Percentiles rank a stretch among this genome's conserved stretches.
These are phyloP conservation scores for Aspergillus bertholletiae DNA, from an alignment of 495 filamentous ascomycete species.

Conservation along the genomic window DNA sequence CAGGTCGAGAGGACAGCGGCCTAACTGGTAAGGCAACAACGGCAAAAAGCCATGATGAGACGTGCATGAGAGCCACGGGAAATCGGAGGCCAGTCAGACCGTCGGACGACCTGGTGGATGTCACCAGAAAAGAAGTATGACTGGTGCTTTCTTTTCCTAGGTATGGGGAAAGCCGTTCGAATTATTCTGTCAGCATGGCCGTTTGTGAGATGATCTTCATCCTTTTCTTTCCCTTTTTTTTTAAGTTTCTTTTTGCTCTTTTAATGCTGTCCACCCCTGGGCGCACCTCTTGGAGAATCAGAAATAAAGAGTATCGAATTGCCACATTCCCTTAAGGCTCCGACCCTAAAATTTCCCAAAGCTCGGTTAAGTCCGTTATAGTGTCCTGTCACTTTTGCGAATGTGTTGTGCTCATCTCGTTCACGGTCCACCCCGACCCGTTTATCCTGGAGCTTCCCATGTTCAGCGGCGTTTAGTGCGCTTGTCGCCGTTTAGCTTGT, in stretches of 20 bases:
- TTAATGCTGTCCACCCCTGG: too few relatives aligned
- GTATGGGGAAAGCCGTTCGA: slow-evolving; percentile 13
- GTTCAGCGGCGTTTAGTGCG: slow-evolving; percentile 37
- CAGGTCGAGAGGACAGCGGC: background rate
- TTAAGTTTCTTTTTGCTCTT: too few relatives aligned
- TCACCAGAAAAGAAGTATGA: slow-evolving; percentile 17
- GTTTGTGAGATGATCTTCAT: slow-evolving; percentile 1
- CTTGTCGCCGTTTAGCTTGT: slow-evolving; percentile 24
- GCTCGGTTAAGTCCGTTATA: background rate
- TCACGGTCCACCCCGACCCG: slow-evolving; percentile 11
- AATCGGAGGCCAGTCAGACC: too few relatives aligned
- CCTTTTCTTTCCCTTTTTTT: too few relatives aligned
- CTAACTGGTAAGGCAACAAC: slow-evolving; percentile 17
- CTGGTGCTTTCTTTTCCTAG: slow-evolving; percentile 12
- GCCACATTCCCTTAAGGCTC: too few relatives aligned
- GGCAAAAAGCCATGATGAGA: slow-evolving; percentile 11
- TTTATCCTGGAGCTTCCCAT: slow-evolving; percentile 10
- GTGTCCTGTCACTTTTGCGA: slow-evolving; percentile 3
- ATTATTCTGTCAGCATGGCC: slow-evolving; percentile 17
- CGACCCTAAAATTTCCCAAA: background rate
- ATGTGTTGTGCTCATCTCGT: slow-evolving; percentile 1
- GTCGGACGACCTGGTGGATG: too few relatives aligned
- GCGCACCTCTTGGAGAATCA: too few relatives aligned
- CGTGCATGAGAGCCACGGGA: slow-evolving; percentile 10
- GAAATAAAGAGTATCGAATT: too few relatives aligned